These are phyloP conservation scores for Auricularia auricula-judae DNA, from an alignment of 768 basidiomycete species.

Conservation along the genomic window DNA sequence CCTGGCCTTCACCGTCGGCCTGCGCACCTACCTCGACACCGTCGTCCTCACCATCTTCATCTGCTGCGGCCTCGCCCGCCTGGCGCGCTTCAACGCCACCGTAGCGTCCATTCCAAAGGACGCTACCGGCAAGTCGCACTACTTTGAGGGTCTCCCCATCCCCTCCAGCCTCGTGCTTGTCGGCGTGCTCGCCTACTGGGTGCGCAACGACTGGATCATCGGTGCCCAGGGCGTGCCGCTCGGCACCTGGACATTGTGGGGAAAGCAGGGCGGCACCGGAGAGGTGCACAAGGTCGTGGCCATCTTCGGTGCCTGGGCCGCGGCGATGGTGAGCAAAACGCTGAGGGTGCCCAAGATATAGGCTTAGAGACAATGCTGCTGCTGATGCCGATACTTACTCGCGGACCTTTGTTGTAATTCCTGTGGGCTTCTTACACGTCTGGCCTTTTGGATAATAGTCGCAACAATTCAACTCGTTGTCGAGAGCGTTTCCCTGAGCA, in stretches of 20 bases:
- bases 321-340: conserved; percentile 98
- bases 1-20: conserved; percentile 80
- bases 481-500: too few relatives aligned
- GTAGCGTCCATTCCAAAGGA: conserved; percentile 91
- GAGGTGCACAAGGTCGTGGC: conserved; percentile 75
- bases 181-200: conserved; percentile 69
- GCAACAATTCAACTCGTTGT: too few relatives aligned
- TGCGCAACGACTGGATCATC: conserved; percentile 73
- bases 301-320: conserved; percentile 79
- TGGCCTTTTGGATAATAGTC: too few relatives aligned
- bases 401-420: too few relatives aligned
- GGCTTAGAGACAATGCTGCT: too few relatives aligned
- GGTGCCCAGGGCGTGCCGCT: conserved; percentile 65
- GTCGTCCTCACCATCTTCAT: conserved; percentile 81
- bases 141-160: conserved; percentile 97
- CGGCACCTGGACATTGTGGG: conserved; percentile 69
- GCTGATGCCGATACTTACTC: too few relatives aligned
- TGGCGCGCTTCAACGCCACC: conserved; percentile 97
- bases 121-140: conserved; percentile 73
- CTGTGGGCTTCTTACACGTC: too few relatives aligned
- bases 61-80: conserved; percentile 90
- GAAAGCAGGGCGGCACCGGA: conserved; percentile 56
- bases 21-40: conserved; percentile 86
- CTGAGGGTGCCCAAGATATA: conserved; percentile 72
- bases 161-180: conserved; percentile 82